Conservation (phyloP, 306 rosid species). For the Bauhinia variegata region DNA sequence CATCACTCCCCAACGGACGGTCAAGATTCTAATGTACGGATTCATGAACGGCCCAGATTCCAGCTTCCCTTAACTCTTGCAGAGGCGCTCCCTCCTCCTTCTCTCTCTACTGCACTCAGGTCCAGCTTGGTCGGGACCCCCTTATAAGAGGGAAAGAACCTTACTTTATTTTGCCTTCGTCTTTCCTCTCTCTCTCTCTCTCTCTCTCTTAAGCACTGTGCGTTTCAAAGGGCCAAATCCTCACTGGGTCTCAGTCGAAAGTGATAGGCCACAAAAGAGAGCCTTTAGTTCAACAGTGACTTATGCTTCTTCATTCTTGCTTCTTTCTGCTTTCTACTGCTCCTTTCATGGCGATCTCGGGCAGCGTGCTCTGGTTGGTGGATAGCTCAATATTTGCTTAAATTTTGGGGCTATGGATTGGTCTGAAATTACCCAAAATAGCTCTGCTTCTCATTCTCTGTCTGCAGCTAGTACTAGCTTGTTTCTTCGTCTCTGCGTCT, state of each 20-base stretch:
- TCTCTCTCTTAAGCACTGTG: slow-evolving; percentile 31
- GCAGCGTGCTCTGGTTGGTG: slow-evolving; percentile 26
- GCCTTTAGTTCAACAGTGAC: slow-evolving; percentile 44
- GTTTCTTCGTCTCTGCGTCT: slow-evolving; percentile 18
- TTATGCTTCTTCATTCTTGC: slow-evolving; percentile 29
- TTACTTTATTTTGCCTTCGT: slow-evolving; percentile 28
- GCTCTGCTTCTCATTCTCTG: not conserved
- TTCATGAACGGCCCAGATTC: slow-evolving; percentile 32
- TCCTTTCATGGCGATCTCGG: slow-evolving; percentile 57
- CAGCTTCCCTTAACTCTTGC: slow-evolving; percentile 26
- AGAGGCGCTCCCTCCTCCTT: slow-evolving; percentile 28
- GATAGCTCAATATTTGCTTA: slow-evolving; percentile 16
- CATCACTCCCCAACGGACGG: slow-evolving; percentile 49
- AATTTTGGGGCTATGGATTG: slow-evolving; percentile 10
- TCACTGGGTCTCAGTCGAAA: slow-evolving; percentile 54
- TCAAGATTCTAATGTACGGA: slow-evolving; percentile 51
- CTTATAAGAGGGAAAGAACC: slow-evolving; percentile 51
- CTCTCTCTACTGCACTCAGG: slow-evolving; percentile 47
- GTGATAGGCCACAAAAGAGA: slow-evolving; percentile 56
- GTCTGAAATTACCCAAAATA: slow-evolving; percentile 4
- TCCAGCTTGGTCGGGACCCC: slow-evolving; percentile 74
- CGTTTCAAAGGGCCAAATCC: slow-evolving; percentile 49
- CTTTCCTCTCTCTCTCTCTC: slow-evolving; percentile 25
- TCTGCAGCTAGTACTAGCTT: not conserved
- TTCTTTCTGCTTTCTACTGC: slow-evolving; percentile 17